Conservation (phyloP, 2,329 filamentous ascomycete species). For the Aspergillus ustus region DNA sequence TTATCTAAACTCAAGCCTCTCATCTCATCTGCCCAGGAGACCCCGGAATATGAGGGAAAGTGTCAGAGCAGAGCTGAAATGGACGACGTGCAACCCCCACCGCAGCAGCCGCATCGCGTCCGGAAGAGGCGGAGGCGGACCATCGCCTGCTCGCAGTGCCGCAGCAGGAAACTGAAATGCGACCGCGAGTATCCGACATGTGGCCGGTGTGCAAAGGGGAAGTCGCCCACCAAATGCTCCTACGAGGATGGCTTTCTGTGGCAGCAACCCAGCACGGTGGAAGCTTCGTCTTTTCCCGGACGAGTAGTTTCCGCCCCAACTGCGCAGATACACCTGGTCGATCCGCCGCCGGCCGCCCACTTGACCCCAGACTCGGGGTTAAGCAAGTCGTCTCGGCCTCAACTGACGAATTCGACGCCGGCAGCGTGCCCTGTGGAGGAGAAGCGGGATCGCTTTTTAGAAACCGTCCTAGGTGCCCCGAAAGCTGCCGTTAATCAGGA, state of each 20-base stretch:
- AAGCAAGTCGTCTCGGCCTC: constrained; percentile 32
- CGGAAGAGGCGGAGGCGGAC: constrained; percentile 46
- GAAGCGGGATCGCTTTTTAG: constrained; percentile 37
- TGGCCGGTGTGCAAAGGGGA: constrained; percentile 44
- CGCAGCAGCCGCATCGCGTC: constrained; percentile 31
- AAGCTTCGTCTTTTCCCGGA: constrained; percentile 30
- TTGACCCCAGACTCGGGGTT: constrained; percentile 38
- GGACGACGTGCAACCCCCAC: constrained; percentile 19
- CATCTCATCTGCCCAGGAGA: not conserved
- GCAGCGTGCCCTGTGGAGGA: constrained; percentile 26
- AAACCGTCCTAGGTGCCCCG: constrained; percentile 41
- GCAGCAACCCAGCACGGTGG: constrained; percentile 43
- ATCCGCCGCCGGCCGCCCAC: constrained; percentile 30
- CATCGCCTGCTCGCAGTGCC: constrained; percentile 48
- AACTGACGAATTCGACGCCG: constrained; percentile 16
- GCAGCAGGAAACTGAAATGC: constrained; percentile 48
- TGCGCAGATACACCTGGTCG: constrained; percentile 24
- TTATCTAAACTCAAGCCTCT: not conserved
- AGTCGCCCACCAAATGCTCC: constrained; percentile 41
- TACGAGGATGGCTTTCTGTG: constrained; percentile 48
- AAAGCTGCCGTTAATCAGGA: constrained; percentile 41
- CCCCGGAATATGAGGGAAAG: not conserved
- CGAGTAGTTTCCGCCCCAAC: constrained; percentile 25
- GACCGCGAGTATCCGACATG: constrained; percentile 49
- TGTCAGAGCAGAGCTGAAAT: constrained; percentile 12